Evolutionary conservation across 2,329 filamentous ascomycete genomes (phyloP), one percentile per base, ranked within the genome.

Genomic region (Sclerotinia trifoliorum): DNA sequence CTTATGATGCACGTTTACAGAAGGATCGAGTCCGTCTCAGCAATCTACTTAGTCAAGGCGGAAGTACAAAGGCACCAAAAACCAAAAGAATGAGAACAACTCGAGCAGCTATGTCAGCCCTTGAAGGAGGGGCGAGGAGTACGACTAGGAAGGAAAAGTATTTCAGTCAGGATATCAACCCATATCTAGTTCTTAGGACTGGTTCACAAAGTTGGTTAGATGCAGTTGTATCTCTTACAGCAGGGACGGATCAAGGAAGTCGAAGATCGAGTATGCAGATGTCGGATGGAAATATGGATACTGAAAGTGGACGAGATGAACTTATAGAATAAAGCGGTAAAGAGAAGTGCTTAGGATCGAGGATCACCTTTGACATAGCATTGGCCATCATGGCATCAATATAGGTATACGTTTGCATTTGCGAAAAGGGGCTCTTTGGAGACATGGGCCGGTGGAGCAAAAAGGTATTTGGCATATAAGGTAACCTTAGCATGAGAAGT

Each of bases 1-100:
- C 88, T 0, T 91, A 90, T 75, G 94, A 98, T 73, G 81, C 87
- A 26, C 83, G 83, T 1, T 84, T 95, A 1, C 90, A 93, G 74
- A 82, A 87, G 70, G 86, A 92, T 71, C 86, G 92, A 15, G 77
- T 86, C 10, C 84, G 84, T 24, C 78, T 91, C 13, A 87, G 86
- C 71, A 87, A 83, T 66, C 78, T 93, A 1, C 79, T 91, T 17
- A 87, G 85, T 65, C 85, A 88, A 71, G 85, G 85, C 84, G 83
- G 39, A 29, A 46, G 44, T 48, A 77, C 2, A 90, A 90, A 75
- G 24, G 83, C 32, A 21, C 52, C 61, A 24, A 77, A 76, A 52
- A 71, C 74, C 1, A 90, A 90, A 75, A 83, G 88, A 21, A 83
- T 87, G 76, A 82, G 92, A 32, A 93, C 85, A 3, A 96, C 93